These are phyloP conservation scores for Penicillium antarcticum DNA, from an alignment of 495 filamentous ascomycete species.

Conservation along the genomic window DNA sequence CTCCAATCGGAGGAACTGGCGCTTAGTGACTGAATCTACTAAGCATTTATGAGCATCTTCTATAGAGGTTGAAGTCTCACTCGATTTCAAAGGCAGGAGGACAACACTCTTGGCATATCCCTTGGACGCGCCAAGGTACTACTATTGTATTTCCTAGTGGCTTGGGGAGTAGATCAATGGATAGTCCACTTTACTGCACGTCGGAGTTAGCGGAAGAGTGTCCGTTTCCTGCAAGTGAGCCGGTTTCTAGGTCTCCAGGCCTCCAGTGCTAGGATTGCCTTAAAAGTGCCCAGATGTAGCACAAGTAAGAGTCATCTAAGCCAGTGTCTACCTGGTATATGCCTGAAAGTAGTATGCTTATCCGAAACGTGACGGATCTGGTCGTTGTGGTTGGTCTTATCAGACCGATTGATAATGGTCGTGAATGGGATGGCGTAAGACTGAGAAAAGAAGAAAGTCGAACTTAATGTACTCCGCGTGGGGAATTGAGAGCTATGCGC, in stretches of 20 bases:
- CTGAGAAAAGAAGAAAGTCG: neutral
- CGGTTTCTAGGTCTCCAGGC: no score
- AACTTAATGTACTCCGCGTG: neutral
- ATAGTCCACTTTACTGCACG: no score
- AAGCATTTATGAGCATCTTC: conserved; percentile 4
- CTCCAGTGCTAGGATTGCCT: no score
- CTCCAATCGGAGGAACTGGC: neutral
- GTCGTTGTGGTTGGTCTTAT: conserved; percentile 38
- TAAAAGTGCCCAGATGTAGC: neutral
- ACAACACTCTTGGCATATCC: conserved; percentile 2
- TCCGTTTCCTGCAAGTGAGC: no score
- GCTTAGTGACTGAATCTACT: conserved; percentile 4
- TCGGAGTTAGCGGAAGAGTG: no score
- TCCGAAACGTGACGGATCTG: conserved; percentile 27
- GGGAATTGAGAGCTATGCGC: neutral
- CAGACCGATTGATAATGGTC: conserved; percentile 26
- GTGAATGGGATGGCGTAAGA: conserved; percentile 20
- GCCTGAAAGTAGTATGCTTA: neutral
- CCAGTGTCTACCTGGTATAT: no score
- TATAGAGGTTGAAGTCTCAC: neutral
- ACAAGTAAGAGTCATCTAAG: neutral
- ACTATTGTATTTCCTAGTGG: neutral
- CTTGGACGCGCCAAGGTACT: conserved; percentile 5
- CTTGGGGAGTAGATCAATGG: no score
- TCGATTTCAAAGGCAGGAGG: neutral